A percentile compares a stretch with the other conserved stretches of the same genome.
Evolutionary conservation across 2,329 filamentous ascomycete genomes (phyloP).

Genomic region (Penicillium sp.): DNA sequence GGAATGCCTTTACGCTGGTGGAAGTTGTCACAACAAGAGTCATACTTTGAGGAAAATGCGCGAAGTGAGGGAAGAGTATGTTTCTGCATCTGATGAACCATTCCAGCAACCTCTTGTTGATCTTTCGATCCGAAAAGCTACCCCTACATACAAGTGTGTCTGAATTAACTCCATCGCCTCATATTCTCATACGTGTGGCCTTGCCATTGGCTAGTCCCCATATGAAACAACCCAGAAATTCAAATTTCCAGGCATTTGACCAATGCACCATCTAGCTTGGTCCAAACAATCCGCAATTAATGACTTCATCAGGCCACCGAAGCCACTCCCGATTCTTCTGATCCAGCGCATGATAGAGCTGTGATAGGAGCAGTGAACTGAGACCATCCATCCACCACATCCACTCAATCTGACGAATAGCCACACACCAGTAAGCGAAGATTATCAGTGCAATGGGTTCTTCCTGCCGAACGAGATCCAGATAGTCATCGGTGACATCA

Average conservation of each 20-base stretch:
- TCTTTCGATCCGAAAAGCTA: background rate
- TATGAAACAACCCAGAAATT: background rate
- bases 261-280: no score
- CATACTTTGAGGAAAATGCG: background rate
- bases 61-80: background rate
- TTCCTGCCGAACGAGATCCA: conserved; percentile 5
- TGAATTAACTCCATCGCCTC: no score
- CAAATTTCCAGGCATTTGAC: no score
- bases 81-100: background rate
- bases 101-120: background rate
- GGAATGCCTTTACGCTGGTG: background rate
- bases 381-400: conserved; percentile 23
- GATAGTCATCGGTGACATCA: conserved; percentile 15
- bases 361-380: conserved; percentile 14
- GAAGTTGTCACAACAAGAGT: background rate
- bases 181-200: no score
- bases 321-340: conserved; percentile 15
- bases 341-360: conserved; percentile 11
- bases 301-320: conserved; percentile 15
- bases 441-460: conserved; percentile 15
- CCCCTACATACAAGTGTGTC: background rate
- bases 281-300: background rate
- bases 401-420: conserved; percentile 19
- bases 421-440: conserved; percentile 18
- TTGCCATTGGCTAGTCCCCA: no score